These are phyloP conservation scores for Phytophthora sp. DNA, from an alignment of 352 stramenopile genomes.

Conservation along the genomic window DNA sequence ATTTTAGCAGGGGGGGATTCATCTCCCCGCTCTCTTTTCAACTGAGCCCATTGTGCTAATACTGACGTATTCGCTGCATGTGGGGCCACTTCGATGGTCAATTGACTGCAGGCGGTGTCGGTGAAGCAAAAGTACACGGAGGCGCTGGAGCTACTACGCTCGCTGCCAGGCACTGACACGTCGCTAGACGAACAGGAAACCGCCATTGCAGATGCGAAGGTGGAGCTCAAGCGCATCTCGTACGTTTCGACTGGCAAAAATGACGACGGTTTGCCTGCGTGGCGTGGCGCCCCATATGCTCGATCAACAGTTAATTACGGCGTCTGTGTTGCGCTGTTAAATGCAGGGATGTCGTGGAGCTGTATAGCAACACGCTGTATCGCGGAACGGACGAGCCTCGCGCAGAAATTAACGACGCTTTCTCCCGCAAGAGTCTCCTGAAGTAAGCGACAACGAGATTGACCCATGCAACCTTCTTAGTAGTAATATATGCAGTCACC, in stretches of 20 bases:
- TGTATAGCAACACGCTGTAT: slow-evolving; percentile 89
- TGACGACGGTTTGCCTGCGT: background rate
- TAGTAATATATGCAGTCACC: slow-evolving; percentile 23
- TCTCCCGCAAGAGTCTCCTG: slow-evolving; percentile 77
- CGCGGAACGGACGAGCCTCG: slow-evolving; percentile 83
- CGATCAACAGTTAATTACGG: slow-evolving; percentile 6
- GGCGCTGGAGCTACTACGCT: slow-evolving; percentile 69
- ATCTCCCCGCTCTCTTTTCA: background rate
- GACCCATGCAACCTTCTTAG: background rate
- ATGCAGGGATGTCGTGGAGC: slow-evolving; percentile 75
- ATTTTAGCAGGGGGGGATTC: background rate
- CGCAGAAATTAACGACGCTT: slow-evolving; percentile 85
- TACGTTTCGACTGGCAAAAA: slow-evolving; percentile 28
- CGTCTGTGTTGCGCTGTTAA: slow-evolving; percentile 1
- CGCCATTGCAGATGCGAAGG: slow-evolving; percentile 71
- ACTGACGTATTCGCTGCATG: too few relatives aligned
- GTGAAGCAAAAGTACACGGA: slow-evolving; percentile 83
- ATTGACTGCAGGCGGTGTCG: slow-evolving; percentile 53
- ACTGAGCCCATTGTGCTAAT: too few relatives aligned
- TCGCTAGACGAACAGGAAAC: slow-evolving; percentile 80
- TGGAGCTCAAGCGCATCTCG: slow-evolving; percentile 80
- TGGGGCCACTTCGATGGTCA: background rate
- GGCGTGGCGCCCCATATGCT: too few relatives aligned
- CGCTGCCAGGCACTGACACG: slow-evolving; percentile 75
- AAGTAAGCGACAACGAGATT: slow-evolving; percentile 49